Evolutionary conservation across 805 yeast species (phyloP), one percentile per base, ranked within the genome.

Genomic region (Monosporozyma yasuniensis): DNA sequence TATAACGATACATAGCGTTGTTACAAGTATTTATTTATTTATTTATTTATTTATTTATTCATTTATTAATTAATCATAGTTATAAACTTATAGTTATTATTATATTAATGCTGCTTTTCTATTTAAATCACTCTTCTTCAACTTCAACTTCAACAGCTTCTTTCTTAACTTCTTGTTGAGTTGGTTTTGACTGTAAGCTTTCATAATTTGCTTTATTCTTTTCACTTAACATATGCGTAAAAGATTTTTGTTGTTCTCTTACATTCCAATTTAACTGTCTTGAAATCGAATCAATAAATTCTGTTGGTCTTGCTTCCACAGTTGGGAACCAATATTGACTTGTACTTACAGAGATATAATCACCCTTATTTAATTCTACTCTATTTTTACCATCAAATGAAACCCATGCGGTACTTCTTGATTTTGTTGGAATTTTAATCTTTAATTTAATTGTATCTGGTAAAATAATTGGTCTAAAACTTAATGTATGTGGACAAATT

Each of bases 241-340:
- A 85, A 3, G 95, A 83, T 59, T 87, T 87, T 63, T 91, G 97
- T 50, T 81, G 81, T 61, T 88, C 93, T 56, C 97, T 77, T 25
- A 79, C 88, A 64, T 91, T 91, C 99, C 99, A 93, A 63, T 91
- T 88, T 62, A 93, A 70, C 27, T 95, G 83, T 58, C 95, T 72
- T 65, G 91, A 78, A 44, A 88, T 89, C 61, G 88, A 77, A 64
- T 89, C 95, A 66, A 93, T 75, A 69, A 86, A 81, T 65, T 87
- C 93, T 4, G 84, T 78, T 50, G 80, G 75, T 21, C 84, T 78
- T 1, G 86, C 76, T 54, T 81, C 78, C 3, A 93, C 93, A 1
- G 96, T 89, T 4, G 99, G 99, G 72, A 93, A 93, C 21, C 96
- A 95, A 68, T 78, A 91, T 27, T 89, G 87, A 44, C 93, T 82